Base-by-base conservation (phyloP, 352 stramenopile genomes). In the Blastocystis sp. region DNA sequence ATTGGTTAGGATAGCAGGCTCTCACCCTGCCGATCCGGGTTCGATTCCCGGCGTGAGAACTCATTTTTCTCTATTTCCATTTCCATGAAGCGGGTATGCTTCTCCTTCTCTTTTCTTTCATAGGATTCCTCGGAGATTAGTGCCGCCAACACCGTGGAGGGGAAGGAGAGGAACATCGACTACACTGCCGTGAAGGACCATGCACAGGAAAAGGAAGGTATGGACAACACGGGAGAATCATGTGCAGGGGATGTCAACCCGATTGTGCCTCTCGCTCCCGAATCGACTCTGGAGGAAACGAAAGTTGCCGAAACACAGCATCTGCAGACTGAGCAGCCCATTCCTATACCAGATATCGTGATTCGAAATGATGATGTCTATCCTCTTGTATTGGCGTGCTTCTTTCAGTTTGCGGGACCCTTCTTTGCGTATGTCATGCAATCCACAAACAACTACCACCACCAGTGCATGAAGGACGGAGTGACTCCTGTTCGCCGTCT, bases 1-100 rank as follows among this genome's bases (percentile, higher is more conserved):
- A 84, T 84, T 56, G 74, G 74, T 84, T 84, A 84, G 74, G 74
- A 84, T 84, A 84, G 74, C 74, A 84, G 74, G 74, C 74, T 84
- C 74, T 84, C 74, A 84, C 74, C 74, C 74, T 84, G 74, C 74
- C 74, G 74, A 84, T 84, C 74, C 74, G 74, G 74, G 74, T 84
- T 84, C 74, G 74, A 84, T 84, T 84, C 74, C 74, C 74, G 74
- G 74, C 66, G 74, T 84, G 74, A 53, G 74, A 84, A 84, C 5
- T 56, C 41, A 59, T 79, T 84, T 84, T 84, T 84, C 0, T 84
- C 2, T 34, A 48, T 28, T 48, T 2, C 5, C 5, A 17, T 14
- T 7, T 17, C 5, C 48, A 7, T 17, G 5, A 56, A 56, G 14
- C 48, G 48, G 5, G 48, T 56, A 56, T 56, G 48, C 48, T 56